phyloP scores from a whole-genome alignment of 495 filamentous ascomycete species.

The Parathielavia hyrcaniae region DNA sequence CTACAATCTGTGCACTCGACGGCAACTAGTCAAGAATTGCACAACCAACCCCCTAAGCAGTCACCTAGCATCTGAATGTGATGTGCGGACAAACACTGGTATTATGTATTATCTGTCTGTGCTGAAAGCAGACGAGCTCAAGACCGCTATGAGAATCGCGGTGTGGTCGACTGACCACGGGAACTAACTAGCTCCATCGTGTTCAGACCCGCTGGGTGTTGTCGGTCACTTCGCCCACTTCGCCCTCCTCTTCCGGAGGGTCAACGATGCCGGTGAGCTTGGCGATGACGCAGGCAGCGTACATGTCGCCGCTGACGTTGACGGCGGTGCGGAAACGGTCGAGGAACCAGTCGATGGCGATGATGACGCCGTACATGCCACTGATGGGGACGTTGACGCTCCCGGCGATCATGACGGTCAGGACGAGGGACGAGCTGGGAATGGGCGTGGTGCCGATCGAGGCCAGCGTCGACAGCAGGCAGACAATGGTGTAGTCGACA shows the following conservation, averaged over 20 bases:
- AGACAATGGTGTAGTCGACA: conserved; percentile 30
- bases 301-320: conserved; percentile 32
- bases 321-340: conserved; percentile 32
- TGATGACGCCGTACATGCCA: conserved; percentile 31
- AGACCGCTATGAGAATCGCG: no score
- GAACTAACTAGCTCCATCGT: no score
- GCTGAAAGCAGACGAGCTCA: no score
- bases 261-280: conserved; percentile 20
- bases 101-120: no score
- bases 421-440: conserved; percentile 30
- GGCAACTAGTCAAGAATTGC: no score
- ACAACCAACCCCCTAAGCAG: no score
- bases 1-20: no score
- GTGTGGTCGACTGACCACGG: no score
- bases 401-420: conserved; percentile 33
- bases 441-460: conserved; percentile 35
- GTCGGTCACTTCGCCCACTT: background rate
- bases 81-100: no score
- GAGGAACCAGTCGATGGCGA: conserved; percentile 33
- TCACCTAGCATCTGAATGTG: no score
- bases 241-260: conserved; percentile 4
- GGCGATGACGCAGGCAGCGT: conserved; percentile 19
- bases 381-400: conserved; percentile 29
- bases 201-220: background rate
- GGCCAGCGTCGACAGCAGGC: conserved; percentile 30